Conservation (phyloP, 257 asterid species). For the Petunia axillaris region DNA sequence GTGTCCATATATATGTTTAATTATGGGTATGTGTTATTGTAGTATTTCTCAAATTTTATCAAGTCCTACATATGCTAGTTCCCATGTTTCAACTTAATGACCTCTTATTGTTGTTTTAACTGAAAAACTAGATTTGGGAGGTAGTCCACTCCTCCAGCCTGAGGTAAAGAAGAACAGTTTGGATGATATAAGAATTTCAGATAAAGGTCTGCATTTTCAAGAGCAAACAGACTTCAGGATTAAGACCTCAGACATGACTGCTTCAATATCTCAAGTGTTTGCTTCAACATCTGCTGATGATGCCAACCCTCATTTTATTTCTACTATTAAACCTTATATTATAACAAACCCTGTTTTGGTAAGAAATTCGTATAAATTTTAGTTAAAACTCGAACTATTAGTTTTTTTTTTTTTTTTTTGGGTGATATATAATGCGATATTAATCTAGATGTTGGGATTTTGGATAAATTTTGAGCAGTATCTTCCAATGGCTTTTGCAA, state of each 20-base stretch:
- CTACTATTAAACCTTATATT: background rate
- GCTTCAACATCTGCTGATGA: constrained; percentile 1
- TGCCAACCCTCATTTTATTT: constrained; percentile 13
- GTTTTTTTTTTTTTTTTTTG: background rate
- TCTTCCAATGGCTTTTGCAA: constrained; percentile 1
- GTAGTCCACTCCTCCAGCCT: too few relatives aligned
- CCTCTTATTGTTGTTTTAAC: too few relatives aligned
- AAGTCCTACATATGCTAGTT: too few relatives aligned
- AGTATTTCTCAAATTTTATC: too few relatives aligned
- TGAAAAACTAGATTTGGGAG: too few relatives aligned
- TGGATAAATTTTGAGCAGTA: constrained; percentile 18
- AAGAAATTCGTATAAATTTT: background rate
- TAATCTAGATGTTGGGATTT: background rate
- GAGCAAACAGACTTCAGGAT: background rate
- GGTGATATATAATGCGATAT: background rate
- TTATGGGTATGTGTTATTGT: too few relatives aligned
- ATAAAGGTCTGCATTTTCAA: too few relatives aligned
- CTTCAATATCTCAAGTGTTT: background rate
- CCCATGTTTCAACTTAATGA: too few relatives aligned
- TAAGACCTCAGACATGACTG: background rate
- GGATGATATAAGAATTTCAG: too few relatives aligned
- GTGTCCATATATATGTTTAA: too few relatives aligned
- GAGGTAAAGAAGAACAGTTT: too few relatives aligned
- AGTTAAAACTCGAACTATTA: background rate
- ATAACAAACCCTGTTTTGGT: background rate